These are phyloP conservation scores for Aspergillus thermomutatus DNA, from an alignment of 2,329 filamentous ascomycete species.

Conservation along the genomic window DNA sequence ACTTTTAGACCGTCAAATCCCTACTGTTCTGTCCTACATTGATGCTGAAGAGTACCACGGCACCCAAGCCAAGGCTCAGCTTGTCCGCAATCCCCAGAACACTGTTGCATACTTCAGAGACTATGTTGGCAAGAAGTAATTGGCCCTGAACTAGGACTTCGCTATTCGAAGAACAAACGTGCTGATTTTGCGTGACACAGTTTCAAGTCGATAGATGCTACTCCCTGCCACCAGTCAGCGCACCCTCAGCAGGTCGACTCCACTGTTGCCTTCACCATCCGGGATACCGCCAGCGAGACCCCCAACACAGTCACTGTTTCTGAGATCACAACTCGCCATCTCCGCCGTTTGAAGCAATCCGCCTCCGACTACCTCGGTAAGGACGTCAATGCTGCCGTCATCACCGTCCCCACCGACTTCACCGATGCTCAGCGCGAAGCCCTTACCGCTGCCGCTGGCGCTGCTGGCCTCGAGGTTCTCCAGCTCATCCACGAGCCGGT, in stretches of 20 bases:
- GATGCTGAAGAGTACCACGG: conserved; percentile 96
- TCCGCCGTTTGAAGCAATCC: conserved; percentile 75
- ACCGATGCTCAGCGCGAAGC: conserved; percentile 80
- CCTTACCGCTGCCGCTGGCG: conserved; percentile 71
- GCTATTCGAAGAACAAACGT: conserved; percentile 1
- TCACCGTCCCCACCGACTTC: conserved; percentile 94
- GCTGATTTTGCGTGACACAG: conserved; percentile 30
- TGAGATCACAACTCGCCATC: conserved; percentile 79
- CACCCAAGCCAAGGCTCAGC: conserved; percentile 88
- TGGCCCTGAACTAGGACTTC: background rate
- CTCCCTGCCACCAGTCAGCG: conserved; percentile 87
- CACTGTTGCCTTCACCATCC: conserved; percentile 75
- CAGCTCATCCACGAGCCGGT: conserved; percentile 92
- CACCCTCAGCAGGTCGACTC: conserved; percentile 75
- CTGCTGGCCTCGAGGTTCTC: conserved; percentile 80
- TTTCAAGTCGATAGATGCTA: conserved; percentile 95
- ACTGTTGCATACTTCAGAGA: conserved; percentile 96
- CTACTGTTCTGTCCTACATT: conserved; percentile 89
- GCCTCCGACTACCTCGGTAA: conserved; percentile 92
- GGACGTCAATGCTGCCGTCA: conserved; percentile 88
- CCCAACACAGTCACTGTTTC: conserved; percentile 69
- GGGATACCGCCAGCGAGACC: conserved; percentile 67
- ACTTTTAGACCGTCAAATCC: conserved; percentile 83
- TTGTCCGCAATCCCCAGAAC: conserved; percentile 88
- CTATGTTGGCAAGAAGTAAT: conserved; percentile 86